phyloP scores from a whole-genome alignment of 2,329 filamentous ascomycete genomes.

The Pestalotiopsis sp. region DNA sequence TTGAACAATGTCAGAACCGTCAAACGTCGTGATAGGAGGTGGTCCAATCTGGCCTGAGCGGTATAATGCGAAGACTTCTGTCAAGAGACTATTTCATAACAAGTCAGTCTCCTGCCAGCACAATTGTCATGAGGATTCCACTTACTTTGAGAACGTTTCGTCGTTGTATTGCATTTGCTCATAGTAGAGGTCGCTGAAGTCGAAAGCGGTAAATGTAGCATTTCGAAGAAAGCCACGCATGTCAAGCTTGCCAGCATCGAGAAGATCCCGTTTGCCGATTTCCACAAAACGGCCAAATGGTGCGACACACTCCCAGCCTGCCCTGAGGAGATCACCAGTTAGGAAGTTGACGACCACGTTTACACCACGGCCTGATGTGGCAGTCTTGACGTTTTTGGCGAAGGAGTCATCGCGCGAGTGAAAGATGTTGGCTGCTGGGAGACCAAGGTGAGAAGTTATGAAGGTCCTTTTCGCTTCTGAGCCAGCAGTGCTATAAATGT shows the following conservation, averaged over 20 bases:
- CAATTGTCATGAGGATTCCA: constrained; percentile 15
- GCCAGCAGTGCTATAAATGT: constrained; percentile 27
- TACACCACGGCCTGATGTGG: constrained; percentile 5
- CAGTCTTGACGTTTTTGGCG: constrained; percentile 12
- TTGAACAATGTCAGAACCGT: constrained; percentile 23
- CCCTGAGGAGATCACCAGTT: too few relatives aligned
- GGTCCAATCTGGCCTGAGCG: constrained; percentile 19
- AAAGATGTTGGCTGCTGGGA: constrained; percentile 23
- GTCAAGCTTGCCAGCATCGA: constrained; percentile 1
- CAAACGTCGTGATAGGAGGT: constrained; percentile 16
- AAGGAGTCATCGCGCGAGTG: constrained; percentile 11
- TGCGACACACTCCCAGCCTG: too few relatives aligned
- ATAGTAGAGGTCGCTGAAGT: too few relatives aligned
- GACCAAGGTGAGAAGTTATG: constrained; percentile 22
- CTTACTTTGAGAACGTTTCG: too few relatives aligned
- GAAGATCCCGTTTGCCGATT: constrained; percentile 18
- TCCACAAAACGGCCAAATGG: background rate
- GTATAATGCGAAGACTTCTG: constrained; percentile 19
- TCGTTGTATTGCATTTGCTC: too few relatives aligned
- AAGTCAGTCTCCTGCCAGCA: background rate
- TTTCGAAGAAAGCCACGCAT: constrained; percentile 33
- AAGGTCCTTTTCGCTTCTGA: constrained; percentile 22
- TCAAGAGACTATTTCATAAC: background rate
- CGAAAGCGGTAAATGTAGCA: constrained; percentile 28
- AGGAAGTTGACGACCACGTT: background rate